Evolutionary conservation across 371 early-diverging fungal species (phyloP).

Genomic region (Saksenaea oblongispora): DNA sequence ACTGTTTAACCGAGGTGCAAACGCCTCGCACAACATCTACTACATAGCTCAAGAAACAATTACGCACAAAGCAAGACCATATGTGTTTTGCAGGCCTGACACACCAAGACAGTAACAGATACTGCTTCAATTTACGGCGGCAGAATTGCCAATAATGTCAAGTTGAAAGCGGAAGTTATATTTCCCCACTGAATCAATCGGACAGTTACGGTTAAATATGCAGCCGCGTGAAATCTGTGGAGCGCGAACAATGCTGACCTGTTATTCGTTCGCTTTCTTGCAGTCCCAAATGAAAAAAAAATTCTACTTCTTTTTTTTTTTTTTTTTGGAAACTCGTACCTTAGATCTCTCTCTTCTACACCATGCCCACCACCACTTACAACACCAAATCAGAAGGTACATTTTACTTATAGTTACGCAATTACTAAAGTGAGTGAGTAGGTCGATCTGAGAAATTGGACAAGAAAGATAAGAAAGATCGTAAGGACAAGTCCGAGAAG

Average conservation of each 20-base stretch:
- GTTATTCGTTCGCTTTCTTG: no score
- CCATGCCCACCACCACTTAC: not conserved
- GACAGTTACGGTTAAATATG: no score
- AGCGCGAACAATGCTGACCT: no score
- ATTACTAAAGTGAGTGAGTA: not conserved
- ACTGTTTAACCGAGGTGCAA: not conserved
- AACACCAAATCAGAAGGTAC: not conserved
- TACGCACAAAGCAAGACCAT: not conserved
- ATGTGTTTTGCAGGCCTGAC: not conserved
- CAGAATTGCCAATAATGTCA: no score
- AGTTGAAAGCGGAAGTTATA: no score
- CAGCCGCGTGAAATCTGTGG: no score
- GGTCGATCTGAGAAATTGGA: not conserved
- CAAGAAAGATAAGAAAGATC: not conserved
- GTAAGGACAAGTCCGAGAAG: constrained; percentile 2
- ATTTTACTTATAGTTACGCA: not conserved
- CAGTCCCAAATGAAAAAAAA: not conserved
- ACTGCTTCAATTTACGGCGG: not conserved
- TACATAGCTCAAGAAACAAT: not conserved
- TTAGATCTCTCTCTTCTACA: not conserved
- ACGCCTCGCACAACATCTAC: not conserved
- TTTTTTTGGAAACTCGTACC: not conserved
- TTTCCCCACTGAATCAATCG: no score
- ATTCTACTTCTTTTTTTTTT: not conserved
- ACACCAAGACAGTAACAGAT: not conserved